A percentile compares a stretch with the other conserved stretches of the same genome.
Evolutionary conservation across 805 yeast species (phyloP).

Genomic region (Clavispora asparagi): DNA sequence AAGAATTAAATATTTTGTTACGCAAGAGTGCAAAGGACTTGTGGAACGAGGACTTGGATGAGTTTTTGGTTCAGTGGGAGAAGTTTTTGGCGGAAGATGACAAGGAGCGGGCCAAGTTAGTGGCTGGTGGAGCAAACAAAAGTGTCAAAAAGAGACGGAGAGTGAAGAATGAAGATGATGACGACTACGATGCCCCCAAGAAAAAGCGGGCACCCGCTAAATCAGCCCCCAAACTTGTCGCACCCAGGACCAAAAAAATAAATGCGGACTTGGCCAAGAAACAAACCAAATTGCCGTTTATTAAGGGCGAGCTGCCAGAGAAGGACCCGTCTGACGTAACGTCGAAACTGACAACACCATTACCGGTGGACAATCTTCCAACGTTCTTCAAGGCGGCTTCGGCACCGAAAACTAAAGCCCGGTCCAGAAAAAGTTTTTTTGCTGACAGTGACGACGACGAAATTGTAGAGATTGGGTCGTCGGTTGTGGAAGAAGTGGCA

Average conservation of each 20-base stretch:
- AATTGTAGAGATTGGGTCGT: constrained; percentile 20
- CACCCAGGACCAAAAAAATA: background rate
- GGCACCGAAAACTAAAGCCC: constrained; percentile 3
- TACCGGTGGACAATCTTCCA: constrained; percentile 8
- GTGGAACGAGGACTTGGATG: constrained; percentile 82
- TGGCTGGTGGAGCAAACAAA: constrained; percentile 33
- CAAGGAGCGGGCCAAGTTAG: constrained; percentile 47
- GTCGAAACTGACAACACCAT: background rate
- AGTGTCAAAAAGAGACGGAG: constrained; percentile 35
- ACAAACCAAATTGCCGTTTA: constrained; percentile 6
- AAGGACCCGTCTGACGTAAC: constrained; percentile 1
- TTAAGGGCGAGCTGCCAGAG: constrained; percentile 2
- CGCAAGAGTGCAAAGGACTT: constrained; percentile 75
- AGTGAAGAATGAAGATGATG: constrained; percentile 11
- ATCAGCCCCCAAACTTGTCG: background rate
- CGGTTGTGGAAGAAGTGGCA: background rate
- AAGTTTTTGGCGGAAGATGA: constrained; percentile 63
- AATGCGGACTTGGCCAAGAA: constrained; percentile 1
- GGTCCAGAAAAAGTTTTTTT: constrained; percentile 1
- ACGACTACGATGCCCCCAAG: constrained; percentile 9
- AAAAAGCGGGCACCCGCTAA: constrained; percentile 7
- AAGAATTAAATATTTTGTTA: constrained; percentile 61
- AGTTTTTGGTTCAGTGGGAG: constrained; percentile 61
- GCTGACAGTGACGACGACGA: constrained; percentile 10
- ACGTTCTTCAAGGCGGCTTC: constrained; percentile 9